Evolutionary conservation across 305 asterid species (phyloP).

Genomic region (Plantago lanceolata): DNA sequence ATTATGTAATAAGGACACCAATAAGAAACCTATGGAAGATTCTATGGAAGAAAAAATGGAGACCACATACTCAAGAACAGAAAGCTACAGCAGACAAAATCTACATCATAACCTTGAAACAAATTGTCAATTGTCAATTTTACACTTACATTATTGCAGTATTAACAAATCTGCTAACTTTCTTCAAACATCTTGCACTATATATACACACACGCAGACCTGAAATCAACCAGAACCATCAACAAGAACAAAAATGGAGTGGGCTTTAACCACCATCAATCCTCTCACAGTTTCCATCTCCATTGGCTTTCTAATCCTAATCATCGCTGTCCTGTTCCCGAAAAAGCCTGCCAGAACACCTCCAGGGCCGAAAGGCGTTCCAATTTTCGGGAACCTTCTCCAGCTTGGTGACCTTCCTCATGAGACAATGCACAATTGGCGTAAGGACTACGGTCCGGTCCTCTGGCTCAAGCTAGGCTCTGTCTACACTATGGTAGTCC

Average conservation of each 20-base stretch:
- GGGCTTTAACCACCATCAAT: constrained; percentile 25
- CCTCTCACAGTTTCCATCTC: constrained; percentile 31
- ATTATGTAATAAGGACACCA: no score
- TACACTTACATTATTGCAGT: not conserved
- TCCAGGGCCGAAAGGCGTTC: constrained; percentile 59
- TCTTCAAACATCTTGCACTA: not conserved
- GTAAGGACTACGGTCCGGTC: constrained; percentile 35
- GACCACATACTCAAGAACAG: not conserved
- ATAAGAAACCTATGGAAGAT: no score
- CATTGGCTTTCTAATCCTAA: constrained; percentile 16
- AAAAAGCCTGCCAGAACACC: constrained; percentile 33
- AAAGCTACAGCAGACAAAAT: not conserved
- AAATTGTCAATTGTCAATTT: not conserved
- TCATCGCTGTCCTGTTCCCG: constrained; percentile 2
- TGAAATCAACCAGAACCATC: no score
- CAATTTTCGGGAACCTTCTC: constrained; percentile 50
- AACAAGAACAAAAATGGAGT: constrained; percentile 26
- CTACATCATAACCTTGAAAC: not conserved
- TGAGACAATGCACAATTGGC: constrained; percentile 32
- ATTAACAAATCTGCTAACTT: not conserved
- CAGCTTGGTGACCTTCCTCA: constrained; percentile 54
- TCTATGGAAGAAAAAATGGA: no score
- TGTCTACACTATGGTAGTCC: constrained; percentile 39
- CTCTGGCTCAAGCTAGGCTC: constrained; percentile 42
- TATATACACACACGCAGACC: constrained; percentile 1